Base-by-base conservation (phyloP, 2,329 filamentous ascomycete genomes). In the Alternaria gansuensis region DNA sequence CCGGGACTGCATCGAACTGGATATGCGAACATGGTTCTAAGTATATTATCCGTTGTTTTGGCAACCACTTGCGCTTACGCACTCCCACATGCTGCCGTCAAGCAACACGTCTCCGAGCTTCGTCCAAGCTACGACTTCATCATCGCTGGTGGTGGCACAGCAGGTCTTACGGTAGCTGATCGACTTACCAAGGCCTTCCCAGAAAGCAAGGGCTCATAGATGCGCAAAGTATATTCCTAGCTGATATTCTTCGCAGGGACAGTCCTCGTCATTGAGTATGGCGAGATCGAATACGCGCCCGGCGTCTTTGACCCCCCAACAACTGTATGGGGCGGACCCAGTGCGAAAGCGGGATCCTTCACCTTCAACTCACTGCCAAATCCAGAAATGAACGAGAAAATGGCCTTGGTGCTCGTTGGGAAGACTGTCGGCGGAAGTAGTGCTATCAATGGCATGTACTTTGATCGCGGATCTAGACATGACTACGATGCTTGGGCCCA, bases 111-210 rank as follows among this genome's bases (percentile, higher is more conserved):
- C 17, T 59, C 51, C 7, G 45, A 51, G n/a, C 45, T 55, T 28
- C 37, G 21, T n/a, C 26, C 51, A 4, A 34, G 23, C 23, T 64
- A 67, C 34, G 66, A 68, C 29, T 68, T 58, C 33, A 36, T 68
- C 11, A 56, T 68, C 24, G 48, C 57, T 37, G 66, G 66, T 13
- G 66, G 57, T 14, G 66, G 66, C 5, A 67, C 60, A 13, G 49
- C 62, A 11, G 66, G 66, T 13, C 48, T 62, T 0, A 63, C 63
- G 11, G 49, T 69, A 34, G 66, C 63, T 41, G 57, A 63, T 37
- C 54, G 66, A 13, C 54, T 69, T 13, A 52, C 62, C n/a, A 57
- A 43, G n/a, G 39, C 61, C 2, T 52, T 57, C 17, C 54, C 55
- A 48, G 34, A 58, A 5, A 41, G 51, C 4, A 49, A 21, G 14